Evolutionary conservation across 495 filamentous ascomycete species (phyloP).

Genomic region (Saxophila tyrrhenica): DNA sequence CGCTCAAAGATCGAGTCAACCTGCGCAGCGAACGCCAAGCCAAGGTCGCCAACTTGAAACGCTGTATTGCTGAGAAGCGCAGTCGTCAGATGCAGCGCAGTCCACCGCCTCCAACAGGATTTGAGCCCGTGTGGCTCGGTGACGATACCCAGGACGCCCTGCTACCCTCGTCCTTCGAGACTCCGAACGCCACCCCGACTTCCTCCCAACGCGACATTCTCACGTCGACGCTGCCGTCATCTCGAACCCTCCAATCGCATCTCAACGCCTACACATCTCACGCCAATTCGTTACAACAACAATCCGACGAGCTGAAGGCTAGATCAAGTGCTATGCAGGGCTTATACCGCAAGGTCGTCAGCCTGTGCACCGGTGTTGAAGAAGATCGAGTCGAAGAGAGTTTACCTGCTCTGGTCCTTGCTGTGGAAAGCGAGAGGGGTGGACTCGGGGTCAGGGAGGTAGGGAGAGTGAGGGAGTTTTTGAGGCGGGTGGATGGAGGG

Average conservation of each 20-base stretch:
- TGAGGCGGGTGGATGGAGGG: conserved; percentile 51
- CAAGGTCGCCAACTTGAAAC: conserved; percentile 49
- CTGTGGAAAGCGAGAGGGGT: conserved; percentile 62
- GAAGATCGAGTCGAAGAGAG: conserved; percentile 54
- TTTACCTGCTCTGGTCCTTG: conserved; percentile 49
- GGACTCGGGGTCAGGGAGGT: conserved; percentile 47
- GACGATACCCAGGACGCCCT: conserved; percentile 37
- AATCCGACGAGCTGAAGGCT: conserved; percentile 42
- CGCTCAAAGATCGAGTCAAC: conserved; percentile 48
- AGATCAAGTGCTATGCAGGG: conserved; percentile 55
- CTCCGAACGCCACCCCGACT: neutral
- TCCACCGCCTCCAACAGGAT: neutral
- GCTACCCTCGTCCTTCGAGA: neutral
- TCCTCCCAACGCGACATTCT: neutral
- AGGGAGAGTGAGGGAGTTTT: conserved; percentile 56
- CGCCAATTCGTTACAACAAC: conserved; percentile 33
- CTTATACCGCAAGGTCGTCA: conserved; percentile 58
- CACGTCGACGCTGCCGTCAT: conserved; percentile 24
- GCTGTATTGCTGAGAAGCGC: conserved; percentile 41
- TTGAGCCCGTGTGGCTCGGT: conserved; percentile 22
- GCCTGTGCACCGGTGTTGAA: conserved; percentile 53
- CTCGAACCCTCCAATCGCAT: conserved; percentile 26
- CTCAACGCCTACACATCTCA: conserved; percentile 39
- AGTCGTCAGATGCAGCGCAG: neutral
- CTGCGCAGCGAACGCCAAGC: conserved; percentile 48